A percentile compares a stretch with the other conserved stretches of the same genome.
These are phyloP conservation scores for Termitomyces sp. DNA, from an alignment of 768 basidiomycete genomes.

Conservation along the genomic window DNA sequence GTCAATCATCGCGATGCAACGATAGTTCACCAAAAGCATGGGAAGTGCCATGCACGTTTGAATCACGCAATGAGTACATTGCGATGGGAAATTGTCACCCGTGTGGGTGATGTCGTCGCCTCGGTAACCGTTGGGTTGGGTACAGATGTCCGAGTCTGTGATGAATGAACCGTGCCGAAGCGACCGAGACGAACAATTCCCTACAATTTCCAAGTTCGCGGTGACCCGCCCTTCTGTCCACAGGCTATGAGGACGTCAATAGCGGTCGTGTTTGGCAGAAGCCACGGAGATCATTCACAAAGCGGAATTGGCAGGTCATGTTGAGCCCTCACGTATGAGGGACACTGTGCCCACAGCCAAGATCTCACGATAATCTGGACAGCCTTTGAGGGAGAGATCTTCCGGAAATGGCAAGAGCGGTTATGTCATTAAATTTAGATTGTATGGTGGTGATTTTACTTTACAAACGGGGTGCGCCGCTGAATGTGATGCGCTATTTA, in stretches of 20 bases:
- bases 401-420: constrained; percentile 8
- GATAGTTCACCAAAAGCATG: neutral
- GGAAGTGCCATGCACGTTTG: neutral
- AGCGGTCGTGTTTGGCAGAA: neutral
- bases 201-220: neutral
- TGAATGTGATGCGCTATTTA: constrained; percentile 16
- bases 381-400: constrained; percentile 1
- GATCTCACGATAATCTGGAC: constrained; percentile 13
- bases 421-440: constrained; percentile 14
- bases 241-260: neutral
- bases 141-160: constrained; percentile 3
- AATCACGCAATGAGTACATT: neutral
- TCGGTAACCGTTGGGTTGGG: constrained; percentile 17
- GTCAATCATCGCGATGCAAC: too few relatives aligned
- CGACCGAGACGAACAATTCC: too few relatives aligned
- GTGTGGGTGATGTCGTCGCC: constrained; percentile 12
- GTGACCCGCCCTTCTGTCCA: neutral
- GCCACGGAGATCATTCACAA: neutral
- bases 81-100: constrained; percentile 1
- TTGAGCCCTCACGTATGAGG: constrained; percentile 3
- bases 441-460: too few relatives aligned
- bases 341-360: constrained; percentile 1
- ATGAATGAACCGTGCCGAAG: constrained; percentile 7
- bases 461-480: constrained; percentile 14
- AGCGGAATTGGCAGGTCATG: neutral